phyloP scores from a whole-genome alignment of 495 filamentous ascomycete genomes.

The Talaromyces liani region DNA sequence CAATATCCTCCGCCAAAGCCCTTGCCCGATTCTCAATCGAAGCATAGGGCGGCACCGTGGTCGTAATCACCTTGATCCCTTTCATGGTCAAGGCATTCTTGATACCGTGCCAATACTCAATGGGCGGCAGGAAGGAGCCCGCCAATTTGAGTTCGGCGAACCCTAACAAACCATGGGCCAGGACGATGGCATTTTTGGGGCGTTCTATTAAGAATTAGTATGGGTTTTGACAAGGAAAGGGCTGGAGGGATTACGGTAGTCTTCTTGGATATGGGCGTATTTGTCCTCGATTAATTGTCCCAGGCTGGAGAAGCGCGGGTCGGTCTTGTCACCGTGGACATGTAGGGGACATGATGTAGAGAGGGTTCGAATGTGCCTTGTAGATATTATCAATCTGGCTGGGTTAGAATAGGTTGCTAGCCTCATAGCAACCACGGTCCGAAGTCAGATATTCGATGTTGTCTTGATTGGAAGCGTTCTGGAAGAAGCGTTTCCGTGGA shows the following conservation, averaged over 20 bases:
- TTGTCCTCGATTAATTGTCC: slow-evolving; percentile 70
- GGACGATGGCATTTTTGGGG: slow-evolving; percentile 66
- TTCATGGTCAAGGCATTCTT: slow-evolving; percentile 65
- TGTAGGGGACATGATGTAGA: not conserved
- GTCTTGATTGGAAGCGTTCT: not conserved
- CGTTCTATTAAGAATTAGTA: slow-evolving; percentile 29
- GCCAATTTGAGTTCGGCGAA: slow-evolving; percentile 78
- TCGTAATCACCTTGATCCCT: slow-evolving; percentile 71
- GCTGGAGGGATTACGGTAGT: slow-evolving; percentile 50
- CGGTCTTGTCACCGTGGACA: slow-evolving; percentile 14
- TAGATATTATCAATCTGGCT: not conserved
- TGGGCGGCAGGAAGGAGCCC: slow-evolving; percentile 61
- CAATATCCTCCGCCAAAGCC: slow-evolving; percentile 58
- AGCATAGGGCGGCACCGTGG: slow-evolving; percentile 69
- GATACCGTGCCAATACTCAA: slow-evolving; percentile 92
- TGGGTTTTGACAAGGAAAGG: not conserved
- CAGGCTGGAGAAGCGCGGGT: slow-evolving; percentile 54
- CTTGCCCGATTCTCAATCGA: slow-evolving; percentile 72
- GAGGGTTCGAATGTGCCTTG: not conserved
- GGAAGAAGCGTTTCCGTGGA: not conserved
- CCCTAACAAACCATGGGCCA: slow-evolving; percentile 86
- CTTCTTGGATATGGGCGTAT: slow-evolving; percentile 61
- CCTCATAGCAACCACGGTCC: not conserved
- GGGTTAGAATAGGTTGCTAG: not conserved
- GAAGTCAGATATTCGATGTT: not conserved